These are phyloP conservation scores for Achaetomiella virescens DNA, from an alignment of 495 filamentous ascomycete species.

Conservation along the genomic window DNA sequence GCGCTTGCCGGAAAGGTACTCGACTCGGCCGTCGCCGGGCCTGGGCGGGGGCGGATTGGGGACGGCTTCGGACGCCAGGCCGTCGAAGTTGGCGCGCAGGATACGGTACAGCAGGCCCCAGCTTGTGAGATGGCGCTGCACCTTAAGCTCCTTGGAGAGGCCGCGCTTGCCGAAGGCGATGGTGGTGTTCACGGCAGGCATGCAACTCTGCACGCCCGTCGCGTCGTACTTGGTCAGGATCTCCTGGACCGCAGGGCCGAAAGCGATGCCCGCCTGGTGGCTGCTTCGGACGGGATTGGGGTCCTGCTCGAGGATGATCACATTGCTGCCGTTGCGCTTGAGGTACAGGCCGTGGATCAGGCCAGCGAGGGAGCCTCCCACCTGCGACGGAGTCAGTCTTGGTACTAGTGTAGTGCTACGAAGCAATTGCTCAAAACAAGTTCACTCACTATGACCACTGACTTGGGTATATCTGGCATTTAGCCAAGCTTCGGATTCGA, in stretches of 20 bases:
- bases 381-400: too few species aligned
- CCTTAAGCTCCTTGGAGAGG: not conserved
- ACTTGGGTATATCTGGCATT: too few species aligned
- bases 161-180: conserved; percentile 10
- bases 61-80: conserved; percentile 24
- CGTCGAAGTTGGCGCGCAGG: conserved; percentile 47
- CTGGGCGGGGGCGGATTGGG: conserved; percentile 17
- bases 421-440: too few species aligned
- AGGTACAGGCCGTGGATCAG: conserved; percentile 36
- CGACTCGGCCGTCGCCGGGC: conserved; percentile 28
- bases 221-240: conserved; percentile 18
- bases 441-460: too few species aligned
- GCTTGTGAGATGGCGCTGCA: conserved; percentile 31
- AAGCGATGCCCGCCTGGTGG: conserved; percentile 45
- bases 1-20: conserved; percentile 35
- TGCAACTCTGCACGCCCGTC: conserved; percentile 11
- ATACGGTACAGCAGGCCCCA: conserved; percentile 47
- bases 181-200: not conserved
- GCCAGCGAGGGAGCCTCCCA: conserved; percentile 35
- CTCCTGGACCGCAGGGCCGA: conserved; percentile 19
- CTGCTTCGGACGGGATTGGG: conserved; percentile 30
- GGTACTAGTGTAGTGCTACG: too few species aligned
- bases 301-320: conserved; percentile 45
- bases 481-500: too few species aligned
- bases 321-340: conserved; percentile 35